Base-by-base conservation (phyloP, 1,284 basidiomycete genomes). In the Cryptococcus floricola region DNA sequence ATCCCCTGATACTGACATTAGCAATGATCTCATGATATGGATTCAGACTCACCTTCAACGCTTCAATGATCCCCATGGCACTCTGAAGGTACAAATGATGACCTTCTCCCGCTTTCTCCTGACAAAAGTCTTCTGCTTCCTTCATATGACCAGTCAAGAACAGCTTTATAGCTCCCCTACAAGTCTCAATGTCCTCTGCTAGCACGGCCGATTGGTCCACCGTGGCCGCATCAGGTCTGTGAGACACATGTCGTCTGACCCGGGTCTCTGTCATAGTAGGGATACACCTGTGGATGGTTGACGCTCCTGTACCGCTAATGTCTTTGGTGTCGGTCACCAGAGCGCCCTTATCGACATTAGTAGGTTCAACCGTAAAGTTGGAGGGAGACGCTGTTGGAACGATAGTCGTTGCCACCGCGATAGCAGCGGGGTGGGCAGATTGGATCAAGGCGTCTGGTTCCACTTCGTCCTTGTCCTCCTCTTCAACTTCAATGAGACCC, bases 91-190 rank as follows among this genome's bases (percentile, higher is more conserved):
- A 98, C 60, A 98, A 73, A 45, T 91, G 83, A 68, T 91, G 83
- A 71, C 85, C 86, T 52, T 82, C 77, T 13, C 83, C 81, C 65
- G 91, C 88, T 54, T 79, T 81, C 63, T 81, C 73, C 58, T 83
- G 74, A 62, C 85, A 86, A 66, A 86, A 86, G 42, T 85, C 59
- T 79, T 98, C 95, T 13, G 88, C 84, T 75, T 97, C 91, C 39
- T 87, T 79, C 92, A 98, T 98, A 50, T 87, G 82, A 47, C 87
- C 90, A 48, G 85, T 84, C 55, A 98, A 80, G 79, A 98, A 98
- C 48, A 78, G 60, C 4, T 52, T 45, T 18, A 78, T 60, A 13
- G 71, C 67, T 37, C 69, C 56, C 27, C 74, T 64, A 47, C 71
- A 75, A 1, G 59, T 62, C 39, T 71, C 67, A 16, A 78, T 65